phyloP scores from a whole-genome alignment of 805 yeast genomes.

The Yamadazyma phyllophila region DNA sequence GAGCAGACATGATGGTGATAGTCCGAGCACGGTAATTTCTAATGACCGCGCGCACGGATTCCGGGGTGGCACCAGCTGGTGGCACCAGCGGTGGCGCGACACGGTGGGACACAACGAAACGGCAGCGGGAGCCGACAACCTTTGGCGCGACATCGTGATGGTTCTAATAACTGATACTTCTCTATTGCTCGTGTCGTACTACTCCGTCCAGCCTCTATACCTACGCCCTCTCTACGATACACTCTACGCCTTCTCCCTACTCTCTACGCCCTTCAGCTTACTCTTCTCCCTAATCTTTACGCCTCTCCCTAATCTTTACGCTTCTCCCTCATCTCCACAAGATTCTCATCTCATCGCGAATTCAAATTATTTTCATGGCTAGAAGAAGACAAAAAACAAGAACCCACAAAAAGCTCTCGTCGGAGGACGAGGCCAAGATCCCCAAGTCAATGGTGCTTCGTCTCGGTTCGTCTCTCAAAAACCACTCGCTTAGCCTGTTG shows the following conservation, averaged over 20 bases:
- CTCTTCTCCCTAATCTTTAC: neutral
- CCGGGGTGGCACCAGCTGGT: neutral
- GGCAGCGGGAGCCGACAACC: no score
- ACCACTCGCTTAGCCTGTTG: conserved; percentile 78
- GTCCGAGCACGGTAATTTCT: neutral
- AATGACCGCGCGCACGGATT: neutral
- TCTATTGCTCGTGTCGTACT: no score
- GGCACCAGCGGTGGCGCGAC: no score
- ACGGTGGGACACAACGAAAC: no score
- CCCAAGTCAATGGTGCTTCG: conserved; percentile 95
- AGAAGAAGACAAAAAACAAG: conserved; percentile 65
- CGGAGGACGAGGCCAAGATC: conserved; percentile 66
- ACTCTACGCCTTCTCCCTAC: no score
- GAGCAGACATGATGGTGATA: conserved; percentile 1
- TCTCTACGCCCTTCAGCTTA: neutral
- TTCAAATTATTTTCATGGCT: conserved; percentile 25
- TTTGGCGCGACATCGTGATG: no score
- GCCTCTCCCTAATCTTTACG: neutral
- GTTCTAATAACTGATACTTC: no score
- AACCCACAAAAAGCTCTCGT: conserved; percentile 70
- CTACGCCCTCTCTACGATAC: no score
- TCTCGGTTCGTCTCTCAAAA: conserved; percentile 72
- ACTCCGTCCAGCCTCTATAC: no score
- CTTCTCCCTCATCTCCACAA: neutral
- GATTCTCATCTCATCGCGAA: conserved; percentile 7